These are phyloP conservation scores for Epichloe aotearoae DNA, from an alignment of 2,329 filamentous ascomycete genomes.

Conservation along the genomic window DNA sequence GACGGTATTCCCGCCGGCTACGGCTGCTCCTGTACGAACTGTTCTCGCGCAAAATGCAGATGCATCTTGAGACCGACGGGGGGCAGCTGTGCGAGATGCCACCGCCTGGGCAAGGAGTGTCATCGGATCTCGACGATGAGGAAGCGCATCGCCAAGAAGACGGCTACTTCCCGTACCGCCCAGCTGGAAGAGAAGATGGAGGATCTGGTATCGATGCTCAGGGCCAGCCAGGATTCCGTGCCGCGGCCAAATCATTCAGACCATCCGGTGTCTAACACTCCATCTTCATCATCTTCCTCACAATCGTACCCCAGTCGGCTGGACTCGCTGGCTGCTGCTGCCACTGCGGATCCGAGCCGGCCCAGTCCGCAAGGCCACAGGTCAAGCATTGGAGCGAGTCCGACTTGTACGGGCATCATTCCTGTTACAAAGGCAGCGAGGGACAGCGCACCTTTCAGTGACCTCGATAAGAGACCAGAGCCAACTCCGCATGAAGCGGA, in stretches of 20 bases:
- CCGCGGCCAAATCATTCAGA: neutral
- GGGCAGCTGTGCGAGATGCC: constrained; percentile 26
- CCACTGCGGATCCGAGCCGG: constrained; percentile 14
- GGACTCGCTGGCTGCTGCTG: constrained; percentile 24
- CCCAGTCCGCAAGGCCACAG: neutral
- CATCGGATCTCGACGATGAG: constrained; percentile 28
- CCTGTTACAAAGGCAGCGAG: neutral
- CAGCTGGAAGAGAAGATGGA: constrained; percentile 38
- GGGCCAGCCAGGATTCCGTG: constrained; percentile 15
- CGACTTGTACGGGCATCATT: neutral
- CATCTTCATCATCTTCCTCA: neutral
- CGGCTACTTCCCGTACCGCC: constrained; percentile 24
- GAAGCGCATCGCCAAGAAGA: constrained; percentile 22
- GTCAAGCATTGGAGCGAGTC: neutral
- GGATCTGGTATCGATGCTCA: constrained; percentile 32
- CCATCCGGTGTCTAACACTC: neutral
- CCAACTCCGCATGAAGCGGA: constrained; percentile 25
- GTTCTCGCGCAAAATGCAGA: constrained; percentile 34
- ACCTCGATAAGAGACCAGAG: constrained; percentile 13
- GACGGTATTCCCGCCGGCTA: constrained; percentile 24
- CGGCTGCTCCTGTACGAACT: constrained; percentile 32
- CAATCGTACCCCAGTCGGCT: constrained; percentile 16
- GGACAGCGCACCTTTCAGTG: constrained; percentile 1
- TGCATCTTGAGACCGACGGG: constrained; percentile 27
- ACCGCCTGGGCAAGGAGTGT: constrained; percentile 34